These are phyloP conservation scores for Capniomyces stellatus DNA, from an alignment of 371 early-diverging fungal species.

Conservation along the genomic window DNA sequence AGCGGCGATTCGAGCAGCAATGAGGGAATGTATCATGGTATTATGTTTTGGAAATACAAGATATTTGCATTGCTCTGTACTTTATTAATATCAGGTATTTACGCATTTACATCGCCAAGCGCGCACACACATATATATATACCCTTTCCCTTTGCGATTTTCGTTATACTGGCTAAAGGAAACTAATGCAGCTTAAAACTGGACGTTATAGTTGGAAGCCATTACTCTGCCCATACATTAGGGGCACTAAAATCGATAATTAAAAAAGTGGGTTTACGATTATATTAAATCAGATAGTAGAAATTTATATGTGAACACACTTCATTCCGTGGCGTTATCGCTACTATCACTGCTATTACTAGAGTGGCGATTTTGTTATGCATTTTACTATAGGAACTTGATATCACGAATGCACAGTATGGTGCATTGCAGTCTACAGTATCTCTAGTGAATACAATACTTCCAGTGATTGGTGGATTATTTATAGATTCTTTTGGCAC, in stretches of 20 bases:
- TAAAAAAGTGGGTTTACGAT: constrained; percentile 30
- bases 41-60: constrained; percentile 25
- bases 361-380: too few species aligned
- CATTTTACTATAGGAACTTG: constrained; percentile 33
- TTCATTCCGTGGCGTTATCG: too few species aligned
- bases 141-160: neutral
- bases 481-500: constrained; percentile 55
- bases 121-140: too few species aligned
- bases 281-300: too few species aligned
- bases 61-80: constrained; percentile 37
- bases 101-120: neutral
- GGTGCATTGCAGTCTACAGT: constrained; percentile 51
- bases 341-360: too few species aligned
- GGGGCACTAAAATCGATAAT: constrained; percentile 46
- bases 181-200: too few species aligned
- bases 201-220: constrained; percentile 38
- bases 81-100: constrained; percentile 39
- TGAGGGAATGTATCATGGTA: neutral
- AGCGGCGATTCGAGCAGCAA: too few species aligned
- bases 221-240: constrained; percentile 53
- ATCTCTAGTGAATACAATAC: constrained; percentile 44
- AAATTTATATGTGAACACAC: too few species aligned
- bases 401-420: constrained; percentile 46
- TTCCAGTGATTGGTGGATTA: constrained; percentile 50
- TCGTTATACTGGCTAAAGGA: neutral